A percentile compares a stretch with the other conserved stretches of the same genome.
Conservation (phyloP, 441 rosid genomes). For the Populus trichocarpa region DNA sequence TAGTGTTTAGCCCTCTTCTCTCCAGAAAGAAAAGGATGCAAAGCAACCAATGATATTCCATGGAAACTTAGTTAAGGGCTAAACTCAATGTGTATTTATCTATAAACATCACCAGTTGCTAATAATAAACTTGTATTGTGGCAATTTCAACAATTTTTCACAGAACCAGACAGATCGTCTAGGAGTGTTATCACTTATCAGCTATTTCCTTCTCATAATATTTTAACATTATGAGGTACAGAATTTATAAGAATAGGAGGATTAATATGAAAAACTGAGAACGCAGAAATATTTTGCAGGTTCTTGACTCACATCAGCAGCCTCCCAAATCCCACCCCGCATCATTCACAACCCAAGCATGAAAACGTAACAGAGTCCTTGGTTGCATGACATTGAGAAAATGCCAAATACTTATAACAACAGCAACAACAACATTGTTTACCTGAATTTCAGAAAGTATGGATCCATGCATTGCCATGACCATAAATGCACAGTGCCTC, state of each 20-base stretch:
- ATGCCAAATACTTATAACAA: background rate
- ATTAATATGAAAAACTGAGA: background rate
- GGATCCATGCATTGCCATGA: constrained; percentile 84
- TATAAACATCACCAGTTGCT: background rate
- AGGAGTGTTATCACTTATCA: background rate
- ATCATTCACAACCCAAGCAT: background rate
- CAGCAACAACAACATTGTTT: background rate
- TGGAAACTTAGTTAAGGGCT: background rate
- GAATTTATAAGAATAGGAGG: background rate
- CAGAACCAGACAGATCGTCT: background rate
- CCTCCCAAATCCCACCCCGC: background rate
- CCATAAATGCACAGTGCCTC: constrained; percentile 75
- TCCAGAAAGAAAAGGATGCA: background rate
- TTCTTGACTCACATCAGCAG: background rate
- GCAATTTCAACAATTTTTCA: background rate
- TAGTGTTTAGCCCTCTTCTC: background rate
- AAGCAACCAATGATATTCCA: background rate
- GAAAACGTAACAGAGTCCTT: background rate
- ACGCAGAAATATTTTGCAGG: background rate
- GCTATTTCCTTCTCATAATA: background rate
- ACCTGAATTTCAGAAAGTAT: constrained; percentile 82
- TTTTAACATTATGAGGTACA: background rate
- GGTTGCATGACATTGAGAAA: background rate
- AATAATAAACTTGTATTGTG: background rate
- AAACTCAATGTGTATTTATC: background rate